phyloP scores from a whole-genome alignment of 805 yeast genomes.

The Ogataea nonfermentans region DNA sequence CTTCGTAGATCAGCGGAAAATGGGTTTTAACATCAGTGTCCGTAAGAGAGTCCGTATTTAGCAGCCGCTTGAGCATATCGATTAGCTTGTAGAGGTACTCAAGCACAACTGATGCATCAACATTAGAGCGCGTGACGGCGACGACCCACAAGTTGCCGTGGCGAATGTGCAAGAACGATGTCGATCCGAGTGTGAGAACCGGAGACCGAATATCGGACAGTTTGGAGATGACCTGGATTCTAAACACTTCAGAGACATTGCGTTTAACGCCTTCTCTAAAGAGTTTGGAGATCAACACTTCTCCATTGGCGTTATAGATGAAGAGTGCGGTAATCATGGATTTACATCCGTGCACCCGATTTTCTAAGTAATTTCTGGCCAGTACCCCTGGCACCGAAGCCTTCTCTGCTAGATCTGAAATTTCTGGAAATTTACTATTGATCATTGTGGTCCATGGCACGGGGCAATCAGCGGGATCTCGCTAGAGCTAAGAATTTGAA shows the following conservation, averaged over 20 bases:
- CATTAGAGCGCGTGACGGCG: constrained; percentile 86
- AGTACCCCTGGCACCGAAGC: constrained; percentile 4
- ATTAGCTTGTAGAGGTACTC: constrained; percentile 73
- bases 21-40: constrained; percentile 60
- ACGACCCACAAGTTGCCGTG: constrained; percentile 70
- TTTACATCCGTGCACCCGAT: constrained; percentile 6
- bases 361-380: not conserved
- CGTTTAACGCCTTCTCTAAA: constrained; percentile 74
- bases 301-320: constrained; percentile 77
- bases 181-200: constrained; percentile 83
- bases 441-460: constrained; percentile 54
- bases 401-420: not conserved
- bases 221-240: constrained; percentile 85
- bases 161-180: constrained; percentile 80
- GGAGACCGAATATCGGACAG: constrained; percentile 56
- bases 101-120: constrained; percentile 75
- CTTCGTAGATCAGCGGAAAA: constrained; percentile 68
- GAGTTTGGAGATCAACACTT: constrained; percentile 70
- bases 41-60: constrained; percentile 31
- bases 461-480: constrained; percentile 95
- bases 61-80: constrained; percentile 43
- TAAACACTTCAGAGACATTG: constrained; percentile 80
- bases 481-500: constrained; percentile 87
- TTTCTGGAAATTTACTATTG: not conserved
- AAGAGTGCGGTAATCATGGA: constrained; percentile 84